phyloP scores from a whole-genome alignment of 2,329 filamentous ascomycete species.

The Fusarium vanettenii region DNA sequence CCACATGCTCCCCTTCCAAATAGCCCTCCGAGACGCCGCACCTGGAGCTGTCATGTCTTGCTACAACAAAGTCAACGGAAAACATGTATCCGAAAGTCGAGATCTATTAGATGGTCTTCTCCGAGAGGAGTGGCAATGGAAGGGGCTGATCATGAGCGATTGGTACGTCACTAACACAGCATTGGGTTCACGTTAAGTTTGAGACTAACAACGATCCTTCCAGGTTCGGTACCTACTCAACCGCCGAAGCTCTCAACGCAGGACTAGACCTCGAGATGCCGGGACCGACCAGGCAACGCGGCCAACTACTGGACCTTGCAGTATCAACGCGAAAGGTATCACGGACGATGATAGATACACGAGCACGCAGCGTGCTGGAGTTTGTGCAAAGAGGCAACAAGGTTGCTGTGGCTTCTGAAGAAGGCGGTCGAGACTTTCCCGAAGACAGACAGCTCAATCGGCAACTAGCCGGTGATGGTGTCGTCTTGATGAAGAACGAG shows the following conservation, averaged over 20 bases:
- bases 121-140: constrained; percentile 55
- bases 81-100: constrained; percentile 39
- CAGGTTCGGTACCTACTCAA: constrained; percentile 40
- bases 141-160: constrained; percentile 58
- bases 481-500: constrained; percentile 75
- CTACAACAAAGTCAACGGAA: constrained; percentile 57
- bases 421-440: not conserved
- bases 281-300: constrained; percentile 36
- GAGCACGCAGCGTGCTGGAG: not conserved
- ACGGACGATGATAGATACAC: not conserved
- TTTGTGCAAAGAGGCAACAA: not conserved
- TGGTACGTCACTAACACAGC: constrained; percentile 45
- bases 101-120: constrained; percentile 49
- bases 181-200: fast-evolving
- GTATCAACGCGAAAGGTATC: not conserved
- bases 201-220: not conserved
- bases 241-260: constrained; percentile 41
- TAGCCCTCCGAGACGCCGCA: constrained; percentile 50
- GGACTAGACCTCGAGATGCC: constrained; percentile 48
- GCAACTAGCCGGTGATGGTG: constrained; percentile 48
- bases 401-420: not conserved
- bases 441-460: constrained; percentile 1
- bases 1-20: constrained; percentile 56
- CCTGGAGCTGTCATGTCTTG: constrained; percentile 57
- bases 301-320: not conserved